phyloP scores from a whole-genome alignment of 306 rosid species.

The Prinsepia uniflora region DNA sequence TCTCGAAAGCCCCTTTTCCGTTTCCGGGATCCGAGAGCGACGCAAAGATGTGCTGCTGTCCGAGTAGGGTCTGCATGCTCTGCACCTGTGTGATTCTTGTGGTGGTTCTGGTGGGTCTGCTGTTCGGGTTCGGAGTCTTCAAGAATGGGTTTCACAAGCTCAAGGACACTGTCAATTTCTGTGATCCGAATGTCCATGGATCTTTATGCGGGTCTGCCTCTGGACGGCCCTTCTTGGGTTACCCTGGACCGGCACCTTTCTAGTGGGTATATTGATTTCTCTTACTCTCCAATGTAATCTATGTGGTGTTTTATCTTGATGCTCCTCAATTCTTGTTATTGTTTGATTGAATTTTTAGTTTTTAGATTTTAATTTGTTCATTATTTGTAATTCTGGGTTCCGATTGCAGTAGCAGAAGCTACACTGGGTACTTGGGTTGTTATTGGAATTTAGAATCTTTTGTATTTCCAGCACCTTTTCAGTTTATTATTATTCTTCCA shows the following conservation, averaged over 20 bases:
- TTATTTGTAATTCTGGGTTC: background rate
- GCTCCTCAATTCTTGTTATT: background rate
- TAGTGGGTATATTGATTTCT: background rate
- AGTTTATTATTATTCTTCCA: background rate
- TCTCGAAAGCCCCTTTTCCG: background rate
- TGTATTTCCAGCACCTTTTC: background rate
- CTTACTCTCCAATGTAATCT: background rate
- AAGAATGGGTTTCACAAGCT: conserved; percentile 68
- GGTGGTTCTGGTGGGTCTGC: conserved; percentile 46
- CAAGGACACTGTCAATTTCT: conserved; percentile 41
- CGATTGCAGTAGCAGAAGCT: background rate
- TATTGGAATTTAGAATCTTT: background rate
- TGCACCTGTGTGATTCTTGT: conserved; percentile 61
- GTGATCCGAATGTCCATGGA: conserved; percentile 36
- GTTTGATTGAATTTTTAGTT: background rate
- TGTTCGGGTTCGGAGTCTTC: conserved; percentile 81
- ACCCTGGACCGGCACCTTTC: conserved; percentile 22
- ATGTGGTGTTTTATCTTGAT: background rate
- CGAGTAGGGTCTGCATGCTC: conserved; percentile 53
- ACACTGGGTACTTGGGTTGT: background rate
- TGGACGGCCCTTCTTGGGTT: conserved; percentile 28
- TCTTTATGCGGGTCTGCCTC: conserved; percentile 28
- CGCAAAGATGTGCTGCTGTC: conserved; percentile 47
- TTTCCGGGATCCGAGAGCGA: background rate
- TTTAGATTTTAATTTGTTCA: background rate